A percentile compares a stretch with the other conserved stretches of the same genome.
Conservation (phyloP, 805 yeast genomes). For the Schwanniomyces pseudopolymorphus region DNA sequence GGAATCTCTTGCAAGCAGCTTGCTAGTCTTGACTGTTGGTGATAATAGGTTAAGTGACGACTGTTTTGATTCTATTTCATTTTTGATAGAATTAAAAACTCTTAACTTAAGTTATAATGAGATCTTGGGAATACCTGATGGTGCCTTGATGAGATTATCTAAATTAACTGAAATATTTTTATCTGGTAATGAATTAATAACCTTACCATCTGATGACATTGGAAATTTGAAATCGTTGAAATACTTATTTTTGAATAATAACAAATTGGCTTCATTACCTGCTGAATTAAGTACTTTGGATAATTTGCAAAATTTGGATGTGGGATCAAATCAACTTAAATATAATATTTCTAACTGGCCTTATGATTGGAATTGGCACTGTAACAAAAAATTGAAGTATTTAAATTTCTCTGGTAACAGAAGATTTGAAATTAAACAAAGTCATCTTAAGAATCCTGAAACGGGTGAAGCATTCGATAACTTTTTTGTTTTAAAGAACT, state of each 20-base stretch:
- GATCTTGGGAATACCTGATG: constrained; percentile 74
- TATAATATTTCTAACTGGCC: constrained; percentile 94
- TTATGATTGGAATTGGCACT: constrained; percentile 97
- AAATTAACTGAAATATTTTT: constrained; percentile 64
- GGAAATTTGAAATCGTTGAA: constrained; percentile 58
- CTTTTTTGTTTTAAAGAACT: constrained; percentile 57
- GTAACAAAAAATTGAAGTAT: constrained; percentile 70
- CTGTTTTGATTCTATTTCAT: constrained; percentile 65
- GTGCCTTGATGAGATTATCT: constrained; percentile 59
- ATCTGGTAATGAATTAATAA: constrained; percentile 78
- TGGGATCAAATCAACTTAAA: constrained; percentile 85
- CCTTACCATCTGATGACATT: constrained; percentile 85
- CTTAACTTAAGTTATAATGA: constrained; percentile 85
- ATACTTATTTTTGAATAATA: constrained; percentile 73
- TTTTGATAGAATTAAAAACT: constrained; percentile 54
- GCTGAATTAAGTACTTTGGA: constrained; percentile 76
- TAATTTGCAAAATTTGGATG: constrained; percentile 73
- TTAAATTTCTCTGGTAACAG: constrained; percentile 91
- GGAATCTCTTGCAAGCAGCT: constrained; percentile 45
- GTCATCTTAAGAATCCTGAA: constrained; percentile 54
- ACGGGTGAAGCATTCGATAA: constrained; percentile 68
- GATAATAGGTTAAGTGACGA: constrained; percentile 85
- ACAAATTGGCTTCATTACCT: constrained; percentile 82
- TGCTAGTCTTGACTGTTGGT: constrained; percentile 62
- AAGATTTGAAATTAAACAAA: constrained; percentile 81